Conservation (phyloP, 2,329 filamentous ascomycete genomes). For the Colletotrichum sojae region DNA sequence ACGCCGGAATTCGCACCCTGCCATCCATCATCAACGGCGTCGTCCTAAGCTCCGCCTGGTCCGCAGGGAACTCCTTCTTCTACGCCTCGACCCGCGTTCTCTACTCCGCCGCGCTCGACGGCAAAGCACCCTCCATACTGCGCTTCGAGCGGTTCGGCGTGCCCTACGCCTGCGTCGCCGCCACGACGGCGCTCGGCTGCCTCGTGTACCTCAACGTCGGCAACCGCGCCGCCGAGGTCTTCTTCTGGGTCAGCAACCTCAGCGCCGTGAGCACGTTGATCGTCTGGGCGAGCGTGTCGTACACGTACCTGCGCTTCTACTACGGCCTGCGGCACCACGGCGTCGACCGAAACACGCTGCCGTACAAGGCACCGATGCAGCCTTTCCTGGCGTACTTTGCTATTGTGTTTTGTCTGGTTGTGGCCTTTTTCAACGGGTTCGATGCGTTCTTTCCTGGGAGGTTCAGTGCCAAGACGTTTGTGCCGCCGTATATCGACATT, state of each 20-base stretch:
- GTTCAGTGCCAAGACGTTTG: conserved; percentile 65
- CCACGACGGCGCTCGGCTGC: conserved; percentile 71
- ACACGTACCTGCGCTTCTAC: conserved; percentile 79
- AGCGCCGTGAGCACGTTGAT: conserved; percentile 79
- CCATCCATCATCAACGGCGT: conserved; percentile 83
- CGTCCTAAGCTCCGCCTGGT: conserved; percentile 80
- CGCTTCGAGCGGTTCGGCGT: conserved; percentile 61
- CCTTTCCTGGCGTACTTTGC: conserved; percentile 78
- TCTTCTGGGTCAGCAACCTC: conserved; percentile 66
- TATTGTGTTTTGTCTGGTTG: conserved; percentile 71
- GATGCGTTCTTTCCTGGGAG: conserved; percentile 76
- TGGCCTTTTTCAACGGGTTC: conserved; percentile 81
- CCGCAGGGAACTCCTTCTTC: conserved; percentile 77
- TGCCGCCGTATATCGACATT: conserved; percentile 79
- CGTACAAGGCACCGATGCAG: conserved; percentile 76
- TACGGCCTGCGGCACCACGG: conserved; percentile 76
- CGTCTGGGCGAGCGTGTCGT: conserved; percentile 76
- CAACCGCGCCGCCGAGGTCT: conserved; percentile 59
- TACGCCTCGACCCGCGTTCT: conserved; percentile 71
- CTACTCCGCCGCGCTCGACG: conserved; percentile 71
- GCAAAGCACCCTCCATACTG: conserved; percentile 71
- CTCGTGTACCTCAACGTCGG: conserved; percentile 75
- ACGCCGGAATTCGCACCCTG: conserved; percentile 76
- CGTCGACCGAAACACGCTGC: conserved; percentile 73
- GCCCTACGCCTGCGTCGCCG: conserved; percentile 33